Conservation (phyloP, 1,284 basidiomycete genomes). For the Tilletia walkeri region DNA sequence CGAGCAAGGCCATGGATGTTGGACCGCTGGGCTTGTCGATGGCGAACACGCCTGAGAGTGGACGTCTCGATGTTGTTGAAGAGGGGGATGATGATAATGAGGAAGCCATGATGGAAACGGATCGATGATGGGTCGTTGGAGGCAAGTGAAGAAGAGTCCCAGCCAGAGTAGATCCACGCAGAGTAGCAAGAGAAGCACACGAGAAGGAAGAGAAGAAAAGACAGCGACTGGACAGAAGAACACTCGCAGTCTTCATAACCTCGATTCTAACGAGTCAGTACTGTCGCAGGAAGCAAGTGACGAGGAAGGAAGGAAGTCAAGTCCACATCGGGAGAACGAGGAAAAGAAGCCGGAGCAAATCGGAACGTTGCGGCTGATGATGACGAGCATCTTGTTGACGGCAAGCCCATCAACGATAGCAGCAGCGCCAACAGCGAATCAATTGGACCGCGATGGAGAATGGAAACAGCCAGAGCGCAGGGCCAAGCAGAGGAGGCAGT, state of each 20-base stretch:
- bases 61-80: conserved; percentile 52
- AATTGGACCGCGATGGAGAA: not conserved
- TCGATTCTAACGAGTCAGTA: too few species aligned
- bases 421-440: not conserved
- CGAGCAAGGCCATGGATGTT: conserved; percentile 85
- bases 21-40: conserved; percentile 81
- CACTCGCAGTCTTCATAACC: too few species aligned
- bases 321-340: too few species aligned
- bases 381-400: too few species aligned
- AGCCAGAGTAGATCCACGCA: too few species aligned
- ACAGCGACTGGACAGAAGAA: too few species aligned
- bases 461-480: not conserved
- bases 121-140: not conserved
- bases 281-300: too few species aligned
- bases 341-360: too few species aligned
- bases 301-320: too few species aligned
- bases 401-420: not conserved
- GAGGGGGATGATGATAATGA: not conserved
- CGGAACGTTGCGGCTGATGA: too few species aligned
- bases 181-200: too few species aligned
- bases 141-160: not conserved
- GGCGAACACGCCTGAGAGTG: conserved; percentile 77
- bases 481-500: not conserved
- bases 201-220: too few species aligned
- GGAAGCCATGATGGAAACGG: not conserved